Base-by-base conservation (phyloP, 345 rosid species). In the Cardiospermum halicacabum region DNA sequence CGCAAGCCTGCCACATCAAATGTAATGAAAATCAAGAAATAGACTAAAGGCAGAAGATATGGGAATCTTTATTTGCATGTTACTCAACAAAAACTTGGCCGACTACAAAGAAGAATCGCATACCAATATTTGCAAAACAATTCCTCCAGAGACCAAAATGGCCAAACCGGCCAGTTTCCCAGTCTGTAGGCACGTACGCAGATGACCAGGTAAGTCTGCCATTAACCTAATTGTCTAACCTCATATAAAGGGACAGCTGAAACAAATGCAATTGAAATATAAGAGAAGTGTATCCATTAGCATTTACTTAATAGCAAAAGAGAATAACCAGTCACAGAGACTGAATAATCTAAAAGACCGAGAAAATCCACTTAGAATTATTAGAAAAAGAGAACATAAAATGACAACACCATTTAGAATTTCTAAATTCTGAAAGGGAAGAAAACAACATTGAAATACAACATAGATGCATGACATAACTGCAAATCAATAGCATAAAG, bases 81-180 rank as follows among this genome's bases (percentile, higher is more conserved):
- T 51, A 53, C 40, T 25, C 53, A 40, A 39, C 40, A 49, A 53
- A n/a, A 34, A 56, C 58, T 57, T 30, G 11, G 51, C 36, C 34
- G 58, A 58, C 2, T 32, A 24, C 1, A 39, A 66, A 51, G n/a
- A 60, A 53, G 6, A 10, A 55, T 31, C 13, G 81, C 83, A 53
- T 49, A 93, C 98, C 97, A 93, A 74, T 64, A 93, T 80, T 83
- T 93, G 98, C 69, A 93, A 70, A 31, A 88, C 94, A 65, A 93
- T 72, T 39, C 97, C 98, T 63, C 80, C 87, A 0, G 98, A 86
- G 61, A 90, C 98, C 71, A 93, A 68, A 69, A 94, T 90, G 2
- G 97, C 99, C 77, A 94, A 70, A 40, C 67, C 74, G 69, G 89
- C 95, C 72, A 94, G 86, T 63, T 88, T 91, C 48, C 99, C 97